Evolutionary conservation across 805 yeast species (phyloP).

Genomic region (Wickerhamiella siamensis): DNA sequence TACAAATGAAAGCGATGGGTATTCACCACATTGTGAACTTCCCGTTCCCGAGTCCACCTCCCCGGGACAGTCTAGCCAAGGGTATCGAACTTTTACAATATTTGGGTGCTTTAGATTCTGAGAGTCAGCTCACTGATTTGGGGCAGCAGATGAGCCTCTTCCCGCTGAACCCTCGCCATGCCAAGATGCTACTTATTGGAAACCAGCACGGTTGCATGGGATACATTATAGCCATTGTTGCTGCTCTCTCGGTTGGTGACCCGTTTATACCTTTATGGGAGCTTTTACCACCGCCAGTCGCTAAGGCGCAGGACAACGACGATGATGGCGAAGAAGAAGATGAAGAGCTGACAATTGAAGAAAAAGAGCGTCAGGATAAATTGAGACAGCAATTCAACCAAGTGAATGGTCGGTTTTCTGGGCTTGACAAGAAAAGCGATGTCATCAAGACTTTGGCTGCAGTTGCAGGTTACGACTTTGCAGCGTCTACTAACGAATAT

Average conservation of each 20-base stretch:
- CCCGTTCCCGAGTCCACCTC: constrained; percentile 95
- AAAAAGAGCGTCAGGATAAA: constrained; percentile 21
- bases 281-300: constrained; percentile 35
- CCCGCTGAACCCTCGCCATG: constrained; percentile 87
- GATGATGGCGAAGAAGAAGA: neutral
- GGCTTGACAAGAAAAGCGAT: constrained; percentile 63
- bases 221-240: constrained; percentile 79
- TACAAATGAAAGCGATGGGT: constrained; percentile 95
- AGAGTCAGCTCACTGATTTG: constrained; percentile 49
- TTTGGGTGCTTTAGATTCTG: constrained; percentile 60
- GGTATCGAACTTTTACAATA: constrained; percentile 57
- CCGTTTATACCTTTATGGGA: constrained; percentile 71
- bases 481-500: constrained; percentile 31
- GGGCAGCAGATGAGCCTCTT: constrained; percentile 81
- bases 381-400: constrained; percentile 35
- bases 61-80: constrained; percentile 37
- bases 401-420: constrained; percentile 46
- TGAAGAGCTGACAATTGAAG: constrained; percentile 20
- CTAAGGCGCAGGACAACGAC: neutral
- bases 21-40: constrained; percentile 79
- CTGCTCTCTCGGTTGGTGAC: constrained; percentile 87
- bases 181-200: constrained; percentile 78
- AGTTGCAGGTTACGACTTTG: constrained; percentile 74
- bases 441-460: constrained; percentile 62
- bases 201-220: constrained; percentile 77